These are phyloP conservation scores for Thraustotheca clavata DNA, from an alignment of 352 stramenopile genomes.

Conservation along the genomic window DNA sequence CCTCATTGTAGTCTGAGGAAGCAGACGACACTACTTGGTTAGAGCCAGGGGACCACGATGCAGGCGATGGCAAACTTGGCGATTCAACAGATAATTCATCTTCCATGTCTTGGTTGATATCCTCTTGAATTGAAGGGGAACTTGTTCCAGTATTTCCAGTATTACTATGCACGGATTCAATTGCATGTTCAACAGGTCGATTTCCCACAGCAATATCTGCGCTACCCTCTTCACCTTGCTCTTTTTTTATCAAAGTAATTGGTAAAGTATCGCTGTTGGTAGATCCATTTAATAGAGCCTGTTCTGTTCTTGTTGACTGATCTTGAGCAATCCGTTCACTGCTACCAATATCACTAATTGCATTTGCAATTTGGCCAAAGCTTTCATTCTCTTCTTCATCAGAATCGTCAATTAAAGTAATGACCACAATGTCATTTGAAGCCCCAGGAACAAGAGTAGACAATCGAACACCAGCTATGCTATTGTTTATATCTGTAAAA, in stretches of 20 bases:
- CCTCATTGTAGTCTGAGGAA: not conserved
- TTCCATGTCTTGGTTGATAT: not conserved
- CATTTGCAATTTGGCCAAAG: not conserved
- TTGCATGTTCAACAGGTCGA: too few relatives aligned
- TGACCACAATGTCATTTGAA: slow-evolving; percentile 1
- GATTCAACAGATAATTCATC: not conserved
- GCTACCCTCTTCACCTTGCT: not conserved
- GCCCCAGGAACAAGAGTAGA: not conserved
- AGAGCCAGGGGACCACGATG: not conserved
- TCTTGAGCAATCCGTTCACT: not conserved
- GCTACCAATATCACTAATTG: not conserved
- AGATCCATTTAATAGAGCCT: not conserved
- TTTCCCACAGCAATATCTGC: too few relatives aligned
- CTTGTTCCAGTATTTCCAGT: too few relatives aligned
- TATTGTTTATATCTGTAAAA: too few relatives aligned
- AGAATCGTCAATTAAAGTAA: not conserved
- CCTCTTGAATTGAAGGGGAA: not conserved
- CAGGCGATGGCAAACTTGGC: not conserved
- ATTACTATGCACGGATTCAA: too few relatives aligned
- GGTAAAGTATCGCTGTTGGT: not conserved
- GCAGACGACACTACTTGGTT: not conserved
- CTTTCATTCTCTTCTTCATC: not conserved
- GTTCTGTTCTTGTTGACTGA: not conserved
- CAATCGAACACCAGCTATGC: not conserved
- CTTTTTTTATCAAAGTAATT: not conserved